Evolutionary conservation across 495 filamentous ascomycete genomes (phyloP), one percentile per base, ranked within the genome.

Genomic region (Aspergillus cavernicola): DNA sequence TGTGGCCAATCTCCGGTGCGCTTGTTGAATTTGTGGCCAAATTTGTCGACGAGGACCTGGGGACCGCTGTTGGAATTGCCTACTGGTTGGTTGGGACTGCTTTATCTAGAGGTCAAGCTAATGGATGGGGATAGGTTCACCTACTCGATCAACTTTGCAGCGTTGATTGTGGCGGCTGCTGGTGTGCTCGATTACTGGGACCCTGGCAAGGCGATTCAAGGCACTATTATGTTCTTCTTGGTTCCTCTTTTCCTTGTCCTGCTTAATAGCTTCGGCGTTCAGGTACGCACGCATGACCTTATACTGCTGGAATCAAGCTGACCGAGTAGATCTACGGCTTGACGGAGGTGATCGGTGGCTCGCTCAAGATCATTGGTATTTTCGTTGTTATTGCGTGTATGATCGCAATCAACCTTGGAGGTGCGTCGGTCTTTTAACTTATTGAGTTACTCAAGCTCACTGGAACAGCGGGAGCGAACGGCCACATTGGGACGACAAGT

Each of bases 31-130:
- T 71, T 53, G 74, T 77, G 6, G 59, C 65, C n/a, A 62, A 68
- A 22, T 80, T 79, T 57, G 71, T 80, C 9, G 77, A 81, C 43
- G 57, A 58, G 10, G 74, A 76, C 9, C 56, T 81, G 36, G 76
- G 74, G 0, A 74, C 71, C 20, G 66, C 68, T 8, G 67, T 79
- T 7, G 75, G 75, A 11, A 54, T 73, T 15, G 63, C 67, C 39
- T 79, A 81, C 54, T 80, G 76, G 78, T 78, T 37, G 23, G 57
- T 45, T 20, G 10, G 6, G 5, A 2, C 19, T 4, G 18, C 16
- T 40, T 38, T n/a, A 22, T n/a, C 1, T 38, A n/a, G 38, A 13
- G 22, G 38, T 22, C 19, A n/a, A 40, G 38, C 38, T 40, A 23
- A 40, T 9, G 40, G 11, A 3, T 13, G 39, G 19, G 3, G 10